A percentile compares a stretch with the other conserved stretches of the same genome.
phyloP scores from a whole-genome alignment of 1,284 basidiomycete genomes.

The Psilocybe mexicana region DNA sequence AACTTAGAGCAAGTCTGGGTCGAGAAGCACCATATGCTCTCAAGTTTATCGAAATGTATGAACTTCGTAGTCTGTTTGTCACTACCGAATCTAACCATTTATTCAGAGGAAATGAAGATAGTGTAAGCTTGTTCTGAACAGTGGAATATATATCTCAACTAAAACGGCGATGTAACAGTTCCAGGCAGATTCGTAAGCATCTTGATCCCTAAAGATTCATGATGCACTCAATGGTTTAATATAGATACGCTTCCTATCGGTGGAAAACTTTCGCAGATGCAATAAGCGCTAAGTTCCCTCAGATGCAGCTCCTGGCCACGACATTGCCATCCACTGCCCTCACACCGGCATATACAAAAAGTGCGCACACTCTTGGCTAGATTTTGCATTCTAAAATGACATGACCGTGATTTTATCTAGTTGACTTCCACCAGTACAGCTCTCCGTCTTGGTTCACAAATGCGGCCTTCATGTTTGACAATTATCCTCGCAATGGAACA shows the following conservation, averaged over 20 bases:
- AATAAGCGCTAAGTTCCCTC: constrained; percentile 28
- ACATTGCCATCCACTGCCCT: constrained; percentile 34
- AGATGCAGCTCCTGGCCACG: constrained; percentile 37
- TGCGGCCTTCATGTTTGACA: constrained; percentile 37
- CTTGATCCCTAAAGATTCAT: neutral
- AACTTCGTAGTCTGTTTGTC: neutral
- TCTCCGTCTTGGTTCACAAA: constrained; percentile 35
- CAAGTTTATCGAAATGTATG: constrained; percentile 39
- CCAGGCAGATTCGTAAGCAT: constrained; percentile 30
- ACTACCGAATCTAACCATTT: neutral
- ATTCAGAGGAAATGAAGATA: constrained; percentile 40
- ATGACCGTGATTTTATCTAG: constrained; percentile 11
- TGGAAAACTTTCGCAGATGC: constrained; percentile 37
- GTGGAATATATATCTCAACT: neutral
- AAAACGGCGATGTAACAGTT: constrained; percentile 25
- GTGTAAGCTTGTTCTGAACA: constrained; percentile 14
- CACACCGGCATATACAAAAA: constrained; percentile 36
- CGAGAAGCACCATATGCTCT: constrained; percentile 40
- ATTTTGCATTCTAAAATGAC: neutral
- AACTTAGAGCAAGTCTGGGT: constrained; percentile 37
- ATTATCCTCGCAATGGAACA: constrained; percentile 41
- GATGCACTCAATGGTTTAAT: neutral
- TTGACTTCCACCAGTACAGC: constrained; percentile 38
- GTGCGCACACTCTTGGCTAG: constrained; percentile 16
- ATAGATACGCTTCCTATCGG: constrained; percentile 35